Base-by-base conservation (phyloP, 2,329 filamentous ascomycete genomes). In the Colletotrichum karsti region DNA sequence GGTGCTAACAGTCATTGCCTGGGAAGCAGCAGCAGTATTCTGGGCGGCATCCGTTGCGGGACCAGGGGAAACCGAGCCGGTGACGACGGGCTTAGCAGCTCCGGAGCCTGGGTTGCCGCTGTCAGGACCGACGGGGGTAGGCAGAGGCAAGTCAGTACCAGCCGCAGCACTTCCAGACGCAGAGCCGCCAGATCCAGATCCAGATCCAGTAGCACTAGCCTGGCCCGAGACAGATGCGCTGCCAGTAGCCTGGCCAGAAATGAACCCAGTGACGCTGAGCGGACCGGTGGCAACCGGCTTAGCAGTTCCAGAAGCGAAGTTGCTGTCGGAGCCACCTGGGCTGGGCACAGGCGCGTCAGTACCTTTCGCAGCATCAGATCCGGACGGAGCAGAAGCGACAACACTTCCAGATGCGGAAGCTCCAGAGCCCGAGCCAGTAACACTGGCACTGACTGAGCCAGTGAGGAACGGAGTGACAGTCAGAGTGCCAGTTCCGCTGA, bases 1-100 rank as follows among this genome's bases (percentile, higher is more conserved):
- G 22, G 75, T 78, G 55, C 75, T 79, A 7, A 72, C 76, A 9
- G 69, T 73, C 33, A 71, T 71, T 13, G 20, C 56, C 44, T 67
- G 18, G 9, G 48, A 57, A 15, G 28, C 15, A 18, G 37, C 39
- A 0, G 39, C n/a, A 22, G 55, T 46, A 22, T 44, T 33, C 8
- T 42, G 15, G 30, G 30, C 33, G 18, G 60, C 39, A 7, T 13
- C 30, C 20, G 58, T 33, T 18, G 13, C 35, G 13, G 51, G 39
- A 1, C 42, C 30, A 12, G 69, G 24, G 33, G 60, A 55, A 37
- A 24, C 35, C 20, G 56, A 57, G 26, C 54, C 70, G n/a, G 48
- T 68, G 4, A 44, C 39, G 24, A 48, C 13, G 4, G 44, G 20
- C 2, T 63, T 55, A 15, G 46, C 44, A 26, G 24, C n/a, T 53